Base-by-base conservation (phyloP, 495 filamentous ascomycete species). In the Talaromyces liani region DNA sequence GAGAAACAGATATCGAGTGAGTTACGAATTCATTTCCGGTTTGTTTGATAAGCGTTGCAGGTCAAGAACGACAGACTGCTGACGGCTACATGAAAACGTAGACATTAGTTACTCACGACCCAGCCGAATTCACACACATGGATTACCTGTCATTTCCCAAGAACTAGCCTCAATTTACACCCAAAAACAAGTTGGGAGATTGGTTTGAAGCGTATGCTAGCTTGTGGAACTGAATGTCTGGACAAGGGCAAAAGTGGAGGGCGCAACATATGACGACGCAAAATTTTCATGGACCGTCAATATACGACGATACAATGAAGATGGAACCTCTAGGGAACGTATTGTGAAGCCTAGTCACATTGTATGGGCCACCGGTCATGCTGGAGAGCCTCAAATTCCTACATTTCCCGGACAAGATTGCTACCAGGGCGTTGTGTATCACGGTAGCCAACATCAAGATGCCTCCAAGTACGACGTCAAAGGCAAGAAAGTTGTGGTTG, bases 121-220 rank as follows among this genome's bases (percentile, higher is more conserved):
- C 89, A 0, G 84, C 89, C 9, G 87, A 87, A 77, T 91, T 84
- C 69, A 88, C 90, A 60, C 89, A 92, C 69, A 72, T 91, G 73
- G 86, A 89, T 1, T 92, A 91, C 68, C 67, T 92, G 0, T 77
- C 81, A 0, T 92, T 92, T 65, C 89, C 90, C 0, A 74, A 81
- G 1, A 80, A 78, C 63, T 92, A 88, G 88, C 74, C 76, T 0
- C 72, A 87, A 31, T 90, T 88, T 67, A 89, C 88, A 1, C 89
- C 90, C 0, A 92, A 91, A 71, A 88, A 92, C 70, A 92, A 92
- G 64, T 77, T 92, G 0, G 90, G 83, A 22, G 85, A 91, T 57
- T 93, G 88, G 83, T 85, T 92, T 64, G 87, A 91, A 59, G 77
- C 81, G 2, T 93, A 93, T 64, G 89, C 86, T 47, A 84, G 79